Evolutionary conservation across 305 asterid species (phyloP).

Genomic region (Fraxinus baroniana): DNA sequence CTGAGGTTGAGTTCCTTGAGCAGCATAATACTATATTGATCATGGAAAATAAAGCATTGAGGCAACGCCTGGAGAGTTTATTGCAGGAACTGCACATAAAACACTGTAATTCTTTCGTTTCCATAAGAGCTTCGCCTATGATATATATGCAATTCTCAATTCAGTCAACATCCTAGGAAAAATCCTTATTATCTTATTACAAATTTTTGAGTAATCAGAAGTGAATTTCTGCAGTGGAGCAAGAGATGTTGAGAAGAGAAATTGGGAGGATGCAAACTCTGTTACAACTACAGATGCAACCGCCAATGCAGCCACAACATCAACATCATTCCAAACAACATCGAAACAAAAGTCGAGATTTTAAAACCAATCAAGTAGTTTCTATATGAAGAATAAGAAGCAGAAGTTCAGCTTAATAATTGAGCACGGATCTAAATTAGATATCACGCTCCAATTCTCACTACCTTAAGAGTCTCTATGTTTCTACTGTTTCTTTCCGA

Average conservation of each 20-base stretch:
- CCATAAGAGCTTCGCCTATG: not conserved
- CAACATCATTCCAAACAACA: conserved; percentile 44
- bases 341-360: conserved; percentile 50
- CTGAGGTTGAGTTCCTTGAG: conserved; percentile 75
- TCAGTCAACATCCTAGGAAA: not conserved
- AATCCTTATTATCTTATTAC: not conserved
- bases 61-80: conserved; percentile 68
- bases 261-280: conserved; percentile 63
- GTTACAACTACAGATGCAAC: conserved; percentile 53
- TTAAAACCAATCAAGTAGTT: conserved; percentile 35
- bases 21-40: conserved; percentile 73
- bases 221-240: conserved; percentile 53
- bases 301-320: conserved; percentile 43
- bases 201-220: not conserved
- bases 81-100: conserved; percentile 83
- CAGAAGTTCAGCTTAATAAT: conserved; percentile 34
- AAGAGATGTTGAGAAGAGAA: conserved; percentile 79
- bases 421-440: conserved; percentile 21
- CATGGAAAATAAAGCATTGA: conserved; percentile 79
- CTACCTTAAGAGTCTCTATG: not conserved
- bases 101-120: conserved; percentile 41
- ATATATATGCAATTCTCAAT: not conserved
- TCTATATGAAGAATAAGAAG: conserved; percentile 40
- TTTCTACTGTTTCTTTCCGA: not conserved
- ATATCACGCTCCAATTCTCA: not conserved